Percentiles rank a stretch among this genome's conserved stretches.
These are phyloP conservation scores for Trichoderma sp. DNA, from an alignment of 2,329 filamentous ascomycete species.

Conservation along the genomic window DNA sequence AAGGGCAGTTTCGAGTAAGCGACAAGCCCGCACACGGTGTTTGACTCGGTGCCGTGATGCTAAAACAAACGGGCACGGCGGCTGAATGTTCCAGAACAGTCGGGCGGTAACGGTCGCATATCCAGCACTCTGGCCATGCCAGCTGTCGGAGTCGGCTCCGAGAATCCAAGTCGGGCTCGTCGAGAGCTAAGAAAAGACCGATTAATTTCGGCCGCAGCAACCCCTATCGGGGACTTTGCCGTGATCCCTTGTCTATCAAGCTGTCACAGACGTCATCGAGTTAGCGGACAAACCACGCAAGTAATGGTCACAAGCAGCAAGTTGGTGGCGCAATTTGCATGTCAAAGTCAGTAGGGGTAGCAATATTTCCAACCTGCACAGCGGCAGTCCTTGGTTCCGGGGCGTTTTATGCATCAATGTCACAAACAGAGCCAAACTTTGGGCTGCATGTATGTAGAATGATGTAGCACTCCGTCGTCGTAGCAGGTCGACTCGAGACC, in stretches of 20 bases:
- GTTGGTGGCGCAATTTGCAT: too few species aligned
- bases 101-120: neutral
- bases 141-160: too few species aligned
- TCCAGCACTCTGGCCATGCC: neutral
- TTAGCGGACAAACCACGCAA: neutral
- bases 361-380: neutral
- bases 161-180: neutral
- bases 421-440: neutral
- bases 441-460: neutral
- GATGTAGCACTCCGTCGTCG: neutral
- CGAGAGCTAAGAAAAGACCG: constrained; percentile 16
- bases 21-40: neutral
- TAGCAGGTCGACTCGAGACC: neutral
- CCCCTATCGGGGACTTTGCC: constrained; percentile 4
- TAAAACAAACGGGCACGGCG: neutral
- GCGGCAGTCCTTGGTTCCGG: constrained; percentile 9
- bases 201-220: constrained; percentile 11
- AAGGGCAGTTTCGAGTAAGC: neutral
- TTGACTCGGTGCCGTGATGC: neutral
- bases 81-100: constrained; percentile 11
- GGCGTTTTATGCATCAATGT: neutral
- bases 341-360: too few species aligned
- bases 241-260: neutral
- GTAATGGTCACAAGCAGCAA: too few species aligned
- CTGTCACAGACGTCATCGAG: constrained; percentile 24